A percentile compares a stretch with the other conserved stretches of the same genome.
Conservation (phyloP, 2,329 filamentous ascomycete genomes). For the Ophiostoma sp. region DNA sequence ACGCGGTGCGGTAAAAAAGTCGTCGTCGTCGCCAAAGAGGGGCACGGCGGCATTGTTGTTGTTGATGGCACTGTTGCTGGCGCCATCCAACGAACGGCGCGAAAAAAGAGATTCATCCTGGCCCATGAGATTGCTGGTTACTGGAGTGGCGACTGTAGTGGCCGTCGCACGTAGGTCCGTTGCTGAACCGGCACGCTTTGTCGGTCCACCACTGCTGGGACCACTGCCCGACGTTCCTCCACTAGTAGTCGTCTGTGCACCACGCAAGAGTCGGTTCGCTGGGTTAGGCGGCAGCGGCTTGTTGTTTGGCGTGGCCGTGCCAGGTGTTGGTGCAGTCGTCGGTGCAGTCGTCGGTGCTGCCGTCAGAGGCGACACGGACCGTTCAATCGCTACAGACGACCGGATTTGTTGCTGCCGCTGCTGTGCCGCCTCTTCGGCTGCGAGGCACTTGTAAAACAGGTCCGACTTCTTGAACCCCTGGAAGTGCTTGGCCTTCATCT, state of each 20-base stretch:
- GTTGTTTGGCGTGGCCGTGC: not conserved
- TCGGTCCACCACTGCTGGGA: conserved; percentile 23
- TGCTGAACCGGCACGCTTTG: conserved; percentile 48
- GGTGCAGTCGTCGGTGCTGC: not conserved
- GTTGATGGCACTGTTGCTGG: not conserved
- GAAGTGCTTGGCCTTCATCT: conserved; percentile 79
- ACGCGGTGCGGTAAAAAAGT: conserved; percentile 41
- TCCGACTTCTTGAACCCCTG: conserved; percentile 89
- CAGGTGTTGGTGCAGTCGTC: conserved; percentile 26
- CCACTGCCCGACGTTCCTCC: not conserved
- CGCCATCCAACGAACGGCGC: conserved; percentile 69
- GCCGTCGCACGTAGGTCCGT: conserved; percentile 49
- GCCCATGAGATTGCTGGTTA: not conserved
- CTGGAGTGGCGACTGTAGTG: not conserved
- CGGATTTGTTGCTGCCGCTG: conserved; percentile 28
- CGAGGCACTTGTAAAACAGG: conserved; percentile 92
- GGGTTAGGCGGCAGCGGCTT: conserved; percentile 14
- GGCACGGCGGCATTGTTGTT: conserved; percentile 44
- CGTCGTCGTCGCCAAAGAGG: conserved; percentile 85
- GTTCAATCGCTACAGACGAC: not conserved
- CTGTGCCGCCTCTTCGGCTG: conserved; percentile 69
- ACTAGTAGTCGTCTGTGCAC: conserved; percentile 4
- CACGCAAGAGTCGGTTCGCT: not conserved
- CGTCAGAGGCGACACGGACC: not conserved
- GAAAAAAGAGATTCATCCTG: conserved; percentile 5